phyloP scores from a whole-genome alignment of 805 yeast genomes.

The Barnettozyma sp. region DNA sequence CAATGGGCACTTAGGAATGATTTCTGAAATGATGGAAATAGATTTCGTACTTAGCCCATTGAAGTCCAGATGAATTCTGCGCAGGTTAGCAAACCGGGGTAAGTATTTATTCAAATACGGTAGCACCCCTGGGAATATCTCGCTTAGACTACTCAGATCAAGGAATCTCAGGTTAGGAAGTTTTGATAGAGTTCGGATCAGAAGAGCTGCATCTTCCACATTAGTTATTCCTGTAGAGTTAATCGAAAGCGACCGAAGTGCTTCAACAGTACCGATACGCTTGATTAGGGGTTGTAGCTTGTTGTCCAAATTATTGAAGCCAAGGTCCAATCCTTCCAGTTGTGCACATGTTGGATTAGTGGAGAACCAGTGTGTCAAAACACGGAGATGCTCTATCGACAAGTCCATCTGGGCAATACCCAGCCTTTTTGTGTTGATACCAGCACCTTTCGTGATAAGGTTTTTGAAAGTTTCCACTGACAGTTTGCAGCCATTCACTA shows the following conservation, averaged over 20 bases:
- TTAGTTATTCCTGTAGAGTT: constrained; percentile 46
- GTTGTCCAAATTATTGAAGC: constrained; percentile 62
- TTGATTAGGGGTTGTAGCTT: constrained; percentile 24
- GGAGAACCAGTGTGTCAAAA: constrained; percentile 53
- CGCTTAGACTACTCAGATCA: constrained; percentile 67
- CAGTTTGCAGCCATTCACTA: constrained; percentile 72
- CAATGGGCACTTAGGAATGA: constrained; percentile 59
- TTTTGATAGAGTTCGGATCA: constrained; percentile 45
- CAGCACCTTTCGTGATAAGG: constrained; percentile 50
- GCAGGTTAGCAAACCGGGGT: constrained; percentile 59
- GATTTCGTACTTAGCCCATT: constrained; percentile 53
- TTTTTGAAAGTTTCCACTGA: constrained; percentile 49
- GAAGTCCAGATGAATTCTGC: constrained; percentile 65
- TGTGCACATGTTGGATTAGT: constrained; percentile 24
- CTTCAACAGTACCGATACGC: constrained; percentile 6
- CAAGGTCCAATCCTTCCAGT: constrained; percentile 70
- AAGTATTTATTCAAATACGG: constrained; percentile 53
- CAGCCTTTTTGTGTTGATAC: constrained; percentile 46
- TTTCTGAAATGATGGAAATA: constrained; percentile 54
- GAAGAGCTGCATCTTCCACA: constrained; percentile 40
- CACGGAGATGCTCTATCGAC: constrained; percentile 47
- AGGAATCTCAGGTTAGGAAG: constrained; percentile 59
- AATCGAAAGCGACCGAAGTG: constrained; percentile 6
- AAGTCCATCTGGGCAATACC: constrained; percentile 77
- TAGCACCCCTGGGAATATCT: constrained; percentile 56